These are phyloP conservation scores for Tilletiopsis washingtonensis DNA, from an alignment of 1,284 basidiomycete genomes.

Conservation along the genomic window DNA sequence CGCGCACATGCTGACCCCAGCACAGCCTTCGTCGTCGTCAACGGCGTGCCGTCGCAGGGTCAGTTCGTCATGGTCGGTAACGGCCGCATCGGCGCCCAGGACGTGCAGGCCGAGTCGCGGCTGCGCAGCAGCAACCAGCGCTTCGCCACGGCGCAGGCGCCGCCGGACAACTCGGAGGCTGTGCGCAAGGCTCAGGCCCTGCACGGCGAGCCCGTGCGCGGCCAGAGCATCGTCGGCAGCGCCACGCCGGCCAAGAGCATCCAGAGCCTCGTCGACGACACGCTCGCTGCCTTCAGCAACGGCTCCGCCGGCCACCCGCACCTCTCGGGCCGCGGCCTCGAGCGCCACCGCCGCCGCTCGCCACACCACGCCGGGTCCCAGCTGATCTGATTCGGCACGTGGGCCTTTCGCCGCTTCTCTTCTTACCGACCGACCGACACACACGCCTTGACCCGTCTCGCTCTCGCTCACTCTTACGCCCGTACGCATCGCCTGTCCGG, in stretches of 20 bases:
- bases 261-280: constrained; percentile 32
- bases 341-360: background rate
- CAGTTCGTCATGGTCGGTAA: constrained; percentile 42
- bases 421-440: no score
- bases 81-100: constrained; percentile 28
- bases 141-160: background rate
- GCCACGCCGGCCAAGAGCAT: background rate
- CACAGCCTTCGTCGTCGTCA: constrained; percentile 39
- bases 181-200: background rate
- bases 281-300: constrained; percentile 53
- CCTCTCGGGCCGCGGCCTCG: background rate
- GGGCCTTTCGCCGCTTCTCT: no score
- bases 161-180: background rate
- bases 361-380: no score
- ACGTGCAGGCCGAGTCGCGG: constrained; percentile 9
- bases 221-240: background rate
- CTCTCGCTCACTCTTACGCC: no score
- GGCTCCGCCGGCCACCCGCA: constrained; percentile 19
- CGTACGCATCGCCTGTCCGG: no score
- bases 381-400: no score
- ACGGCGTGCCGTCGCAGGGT: constrained; percentile 38
- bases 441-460: no score
- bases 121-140: constrained; percentile 2
- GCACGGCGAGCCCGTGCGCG: background rate
- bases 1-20: no score